Base-by-base conservation (phyloP, 129 eudicot species). In the Mikania micrantha region DNA sequence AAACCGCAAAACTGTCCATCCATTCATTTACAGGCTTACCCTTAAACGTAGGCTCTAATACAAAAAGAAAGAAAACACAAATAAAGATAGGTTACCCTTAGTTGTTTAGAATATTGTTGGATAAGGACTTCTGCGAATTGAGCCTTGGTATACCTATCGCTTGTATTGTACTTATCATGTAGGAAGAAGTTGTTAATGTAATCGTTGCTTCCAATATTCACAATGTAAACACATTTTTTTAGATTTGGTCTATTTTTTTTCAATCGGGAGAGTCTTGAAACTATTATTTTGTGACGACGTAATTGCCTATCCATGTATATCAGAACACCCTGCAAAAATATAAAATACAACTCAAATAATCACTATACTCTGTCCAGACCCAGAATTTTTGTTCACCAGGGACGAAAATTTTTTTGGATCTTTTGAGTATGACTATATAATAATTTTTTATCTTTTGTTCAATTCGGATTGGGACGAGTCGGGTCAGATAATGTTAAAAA, bases 121-220 rank as follows among this genome's bases (percentile, higher is more conserved):
- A 77, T 70, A 61, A 84, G 74, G 7, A 40, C 60, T 25, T 57
- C 42, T 42, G 85, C 82, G 10, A 9, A 79, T 39, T 73, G 77
- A 1, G 66, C 75, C 5, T 68, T 68, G 49, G 82, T 72, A 59
- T 38, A 76, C 5, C 8, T 17, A 1, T 29, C 24, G 77, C 75
- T 79, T 47, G 67, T 29, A 25, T 77, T 71, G 52, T 75, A 83
- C 28, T 34, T 1, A 1, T 17, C 59, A 6, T 71, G 82, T 56
- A 64, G 13, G 7, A 76, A 73, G 40, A 72, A 83, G 61, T 83
- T 83, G 62, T 79, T 79, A 28, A 73, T 36, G 60, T 83, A 83
- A 58, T 79, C 85, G 16, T 83, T 79, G 50, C 79, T 83, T 44
- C 88, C 88, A 17, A 79, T 71, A 20, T 72, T 75, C n/a, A 64